Percentiles rank a stretch among this genome's conserved stretches.
Conservation (phyloP, 2,329 filamentous ascomycete species). For the Thelonectria blattea region DNA sequence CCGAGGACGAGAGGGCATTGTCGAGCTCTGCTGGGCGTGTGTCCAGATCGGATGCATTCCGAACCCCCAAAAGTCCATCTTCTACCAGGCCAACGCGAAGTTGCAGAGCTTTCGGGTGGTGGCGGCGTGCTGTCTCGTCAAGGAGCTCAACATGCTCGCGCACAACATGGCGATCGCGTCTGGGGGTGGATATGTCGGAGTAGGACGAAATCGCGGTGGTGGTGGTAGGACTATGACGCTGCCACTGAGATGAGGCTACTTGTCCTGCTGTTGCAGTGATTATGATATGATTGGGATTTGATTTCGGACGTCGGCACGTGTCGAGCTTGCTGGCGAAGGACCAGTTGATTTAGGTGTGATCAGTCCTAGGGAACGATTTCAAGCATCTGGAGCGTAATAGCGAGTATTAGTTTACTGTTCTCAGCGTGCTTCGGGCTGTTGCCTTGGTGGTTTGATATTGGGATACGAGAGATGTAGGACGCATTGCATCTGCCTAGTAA, state of each 20-base stretch:
- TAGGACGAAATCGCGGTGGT: conserved; percentile 21
- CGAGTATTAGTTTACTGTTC: too few species aligned
- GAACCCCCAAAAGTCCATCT: neutral
- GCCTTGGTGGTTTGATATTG: too few species aligned
- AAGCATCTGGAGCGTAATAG: too few species aligned
- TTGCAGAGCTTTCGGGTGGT: conserved; percentile 47
- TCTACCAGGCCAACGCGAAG: conserved; percentile 25
- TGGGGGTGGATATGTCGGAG: conserved; percentile 37
- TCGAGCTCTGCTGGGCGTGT: conserved; percentile 46
- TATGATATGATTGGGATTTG: neutral
- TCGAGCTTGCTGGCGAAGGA: too few species aligned
- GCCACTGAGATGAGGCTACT: conserved; percentile 23
- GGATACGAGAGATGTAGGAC: too few species aligned
- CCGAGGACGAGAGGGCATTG: conserved; percentile 33
- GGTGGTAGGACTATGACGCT: conserved; percentile 22
- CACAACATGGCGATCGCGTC: conserved; percentile 19
- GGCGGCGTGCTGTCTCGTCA: conserved; percentile 44
- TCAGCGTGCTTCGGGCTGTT: too few species aligned
- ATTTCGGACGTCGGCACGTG: neutral
- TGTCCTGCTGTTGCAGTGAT: neutral
- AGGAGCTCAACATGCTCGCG: conserved; percentile 31
- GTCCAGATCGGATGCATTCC: conserved; percentile 38
- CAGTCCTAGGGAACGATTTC: too few species aligned
- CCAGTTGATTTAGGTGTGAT: too few species aligned
- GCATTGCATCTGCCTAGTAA: too few species aligned